Conservation (phyloP, 1,139 yeast species). For the Blastobotrys proliferans region DNA sequence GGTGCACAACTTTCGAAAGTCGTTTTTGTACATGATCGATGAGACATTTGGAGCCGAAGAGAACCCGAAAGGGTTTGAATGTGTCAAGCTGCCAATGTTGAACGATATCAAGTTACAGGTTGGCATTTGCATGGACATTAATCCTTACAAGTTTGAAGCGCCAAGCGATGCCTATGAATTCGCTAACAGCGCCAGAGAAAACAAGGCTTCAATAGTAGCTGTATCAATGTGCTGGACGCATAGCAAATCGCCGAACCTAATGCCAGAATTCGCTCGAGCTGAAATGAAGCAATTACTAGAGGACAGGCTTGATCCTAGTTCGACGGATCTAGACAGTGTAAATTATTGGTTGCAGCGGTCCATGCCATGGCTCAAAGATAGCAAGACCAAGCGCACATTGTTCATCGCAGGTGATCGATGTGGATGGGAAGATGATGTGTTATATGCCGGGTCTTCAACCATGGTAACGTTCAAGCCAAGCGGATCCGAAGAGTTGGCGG, state of each 20-base stretch:
- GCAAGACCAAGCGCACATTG: conserved; percentile 25
- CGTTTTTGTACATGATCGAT: conserved; percentile 76
- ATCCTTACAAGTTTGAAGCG: conserved; percentile 79
- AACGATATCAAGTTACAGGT: conserved; percentile 42
- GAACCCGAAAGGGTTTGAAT: conserved; percentile 42
- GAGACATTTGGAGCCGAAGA: conserved; percentile 77
- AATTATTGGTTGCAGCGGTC: conserved; percentile 73
- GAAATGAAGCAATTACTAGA: conserved; percentile 16
- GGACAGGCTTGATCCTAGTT: conserved; percentile 24
- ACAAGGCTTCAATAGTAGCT: conserved; percentile 52
- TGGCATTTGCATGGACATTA: conserved; percentile 95
- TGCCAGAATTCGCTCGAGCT: conserved; percentile 19
- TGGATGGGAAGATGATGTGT: conserved; percentile 66
- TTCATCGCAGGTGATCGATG: conserved; percentile 62
- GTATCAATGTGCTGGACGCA: conserved; percentile 92
- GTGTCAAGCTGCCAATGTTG: conserved; percentile 10
- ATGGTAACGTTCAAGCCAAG: conserved; percentile 18
- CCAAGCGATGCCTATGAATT: conserved; percentile 76
- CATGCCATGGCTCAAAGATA: conserved; percentile 50
- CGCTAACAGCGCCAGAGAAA: conserved; percentile 48
- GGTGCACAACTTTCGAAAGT: conserved; percentile 68
- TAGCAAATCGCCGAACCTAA: conserved; percentile 34
- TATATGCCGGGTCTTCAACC: conserved; percentile 68
- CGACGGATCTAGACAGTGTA: conserved; percentile 38
- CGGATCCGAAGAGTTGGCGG: neutral